Conservation (phyloP, 192 early-diverging fungal species). For the Geranomyces variabilis region DNA sequence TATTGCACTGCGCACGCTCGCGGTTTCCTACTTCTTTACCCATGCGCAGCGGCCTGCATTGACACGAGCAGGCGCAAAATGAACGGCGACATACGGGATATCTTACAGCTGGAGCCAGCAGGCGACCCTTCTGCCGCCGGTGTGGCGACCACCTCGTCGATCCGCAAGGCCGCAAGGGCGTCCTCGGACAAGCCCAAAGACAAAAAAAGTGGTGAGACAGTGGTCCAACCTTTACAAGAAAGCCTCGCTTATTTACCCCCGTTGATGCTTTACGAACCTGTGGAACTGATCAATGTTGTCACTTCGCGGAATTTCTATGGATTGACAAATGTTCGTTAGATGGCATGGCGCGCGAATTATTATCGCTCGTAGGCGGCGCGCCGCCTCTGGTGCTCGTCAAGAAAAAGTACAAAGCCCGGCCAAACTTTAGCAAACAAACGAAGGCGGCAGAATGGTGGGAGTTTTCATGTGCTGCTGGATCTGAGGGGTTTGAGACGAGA, state of each 20-base stretch:
- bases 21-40: no score
- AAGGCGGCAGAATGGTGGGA: constrained; percentile 59
- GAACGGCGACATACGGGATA: constrained; percentile 64
- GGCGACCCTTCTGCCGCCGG: constrained; percentile 32
- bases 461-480: no score
- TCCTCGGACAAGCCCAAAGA: constrained; percentile 2
- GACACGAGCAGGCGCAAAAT: background rate
- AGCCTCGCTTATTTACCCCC: no score
- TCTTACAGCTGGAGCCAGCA: constrained; percentile 56
- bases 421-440: constrained; percentile 67
- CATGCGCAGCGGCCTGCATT: no score
- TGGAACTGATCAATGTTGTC: background rate
- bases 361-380: constrained; percentile 68
- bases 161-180: constrained; percentile 31
- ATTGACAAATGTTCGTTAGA: constrained; percentile 4
- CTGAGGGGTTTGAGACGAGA: no score
- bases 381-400: constrained; percentile 65
- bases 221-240: background rate
- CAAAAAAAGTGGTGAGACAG: constrained; percentile 7
- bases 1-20: no score
- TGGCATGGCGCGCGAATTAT: constrained; percentile 62
- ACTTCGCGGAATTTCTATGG: background rate
- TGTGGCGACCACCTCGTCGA: constrained; percentile 11
- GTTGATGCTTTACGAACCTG: constrained; percentile 2
- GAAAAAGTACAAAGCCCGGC: constrained; percentile 71